These are phyloP conservation scores for Aspergillus alliaceus DNA, from an alignment of 2,329 filamentous ascomycete genomes.

Conservation along the genomic window DNA sequence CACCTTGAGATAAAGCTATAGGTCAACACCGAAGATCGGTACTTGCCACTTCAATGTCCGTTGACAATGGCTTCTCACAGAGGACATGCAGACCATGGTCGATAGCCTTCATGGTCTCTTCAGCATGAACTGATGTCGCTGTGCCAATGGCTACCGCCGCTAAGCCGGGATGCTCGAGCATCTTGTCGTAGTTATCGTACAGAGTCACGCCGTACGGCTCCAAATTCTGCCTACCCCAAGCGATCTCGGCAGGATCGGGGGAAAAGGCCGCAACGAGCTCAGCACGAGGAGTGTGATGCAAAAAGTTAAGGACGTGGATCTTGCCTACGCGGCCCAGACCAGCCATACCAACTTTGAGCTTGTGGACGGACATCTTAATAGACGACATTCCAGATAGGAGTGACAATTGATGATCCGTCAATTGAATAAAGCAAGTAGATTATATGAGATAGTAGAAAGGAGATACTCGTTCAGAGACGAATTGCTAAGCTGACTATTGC, in stretches of 20 bases:
- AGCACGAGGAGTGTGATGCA: slow-evolving; percentile 47
- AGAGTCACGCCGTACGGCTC: slow-evolving; percentile 52
- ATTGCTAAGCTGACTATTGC: background rate
- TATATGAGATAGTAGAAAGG: background rate
- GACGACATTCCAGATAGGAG: background rate
- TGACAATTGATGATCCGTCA: background rate
- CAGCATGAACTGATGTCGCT: slow-evolving; percentile 55
- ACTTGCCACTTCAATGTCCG: slow-evolving; percentile 57
- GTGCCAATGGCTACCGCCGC: slow-evolving; percentile 56
- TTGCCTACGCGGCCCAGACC: slow-evolving; percentile 52
- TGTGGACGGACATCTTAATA: slow-evolving; percentile 24
- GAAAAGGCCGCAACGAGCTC: slow-evolving; percentile 50
- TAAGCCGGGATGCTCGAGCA: slow-evolving; percentile 54
- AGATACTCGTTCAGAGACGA: background rate
- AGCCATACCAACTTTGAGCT: slow-evolving; percentile 46
- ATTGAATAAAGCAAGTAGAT: too few relatives aligned
- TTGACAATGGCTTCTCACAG: slow-evolving; percentile 55
- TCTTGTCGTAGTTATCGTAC: slow-evolving; percentile 54
- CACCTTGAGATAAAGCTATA: too few relatives aligned
- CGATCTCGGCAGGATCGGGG: slow-evolving; percentile 43
- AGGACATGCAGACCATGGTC: slow-evolving; percentile 54
- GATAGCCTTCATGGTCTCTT: slow-evolving; percentile 57
- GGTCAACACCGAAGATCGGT: background rate
- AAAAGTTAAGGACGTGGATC: slow-evolving; percentile 48
- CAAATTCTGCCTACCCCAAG: slow-evolving; percentile 52